phyloP scores from a whole-genome alignment of 2,329 filamentous ascomycete genomes.

The Sclerotinia sclerotiorum region DNA sequence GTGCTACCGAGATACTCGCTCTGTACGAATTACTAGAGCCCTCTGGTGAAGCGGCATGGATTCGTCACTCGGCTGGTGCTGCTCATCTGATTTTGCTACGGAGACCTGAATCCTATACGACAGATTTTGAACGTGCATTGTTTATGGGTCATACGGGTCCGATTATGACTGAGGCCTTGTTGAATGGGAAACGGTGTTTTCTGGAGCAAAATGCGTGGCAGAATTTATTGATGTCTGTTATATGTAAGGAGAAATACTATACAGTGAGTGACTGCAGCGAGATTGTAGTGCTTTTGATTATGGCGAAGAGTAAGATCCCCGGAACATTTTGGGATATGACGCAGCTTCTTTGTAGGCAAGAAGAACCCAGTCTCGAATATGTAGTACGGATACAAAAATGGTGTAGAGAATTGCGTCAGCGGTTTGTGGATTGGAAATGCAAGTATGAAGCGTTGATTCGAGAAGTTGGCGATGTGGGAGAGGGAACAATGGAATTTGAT shows the following conservation, averaged over 20 bases:
- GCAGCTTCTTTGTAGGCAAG: slow-evolving; percentile 24
- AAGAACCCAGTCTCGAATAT: slow-evolving; percentile 2
- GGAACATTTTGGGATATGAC: slow-evolving; percentile 40
- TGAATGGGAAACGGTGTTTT: slow-evolving; percentile 34
- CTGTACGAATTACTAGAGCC: slow-evolving; percentile 41
- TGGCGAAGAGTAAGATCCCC: slow-evolving; percentile 34
- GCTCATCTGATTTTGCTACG: slow-evolving; percentile 40
- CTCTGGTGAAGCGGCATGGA: slow-evolving; percentile 37
- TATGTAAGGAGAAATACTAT: slow-evolving; percentile 27
- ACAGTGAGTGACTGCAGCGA: slow-evolving; percentile 31
- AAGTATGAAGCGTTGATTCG: slow-evolving; percentile 16
- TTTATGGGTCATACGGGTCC: slow-evolving; percentile 42
- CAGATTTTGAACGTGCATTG: slow-evolving; percentile 43
- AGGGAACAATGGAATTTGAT: slow-evolving; percentile 30
- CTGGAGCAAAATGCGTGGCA: slow-evolving; percentile 32
- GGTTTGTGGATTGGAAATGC: slow-evolving; percentile 29
- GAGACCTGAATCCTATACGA: slow-evolving; percentile 37
- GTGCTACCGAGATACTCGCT: slow-evolving; percentile 34
- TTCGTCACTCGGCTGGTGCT: slow-evolving; percentile 41
- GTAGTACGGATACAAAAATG: neutral
- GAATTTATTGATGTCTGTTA: slow-evolving; percentile 30
- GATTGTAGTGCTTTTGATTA: slow-evolving; percentile 31
- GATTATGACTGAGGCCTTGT: slow-evolving; percentile 36
- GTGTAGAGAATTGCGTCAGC: slow-evolving; percentile 21
- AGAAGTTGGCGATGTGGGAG: slow-evolving; percentile 4